These are phyloP conservation scores for Exophiala viscosa DNA, from an alignment of 2,329 filamentous ascomycete species.

Conservation along the genomic window DNA sequence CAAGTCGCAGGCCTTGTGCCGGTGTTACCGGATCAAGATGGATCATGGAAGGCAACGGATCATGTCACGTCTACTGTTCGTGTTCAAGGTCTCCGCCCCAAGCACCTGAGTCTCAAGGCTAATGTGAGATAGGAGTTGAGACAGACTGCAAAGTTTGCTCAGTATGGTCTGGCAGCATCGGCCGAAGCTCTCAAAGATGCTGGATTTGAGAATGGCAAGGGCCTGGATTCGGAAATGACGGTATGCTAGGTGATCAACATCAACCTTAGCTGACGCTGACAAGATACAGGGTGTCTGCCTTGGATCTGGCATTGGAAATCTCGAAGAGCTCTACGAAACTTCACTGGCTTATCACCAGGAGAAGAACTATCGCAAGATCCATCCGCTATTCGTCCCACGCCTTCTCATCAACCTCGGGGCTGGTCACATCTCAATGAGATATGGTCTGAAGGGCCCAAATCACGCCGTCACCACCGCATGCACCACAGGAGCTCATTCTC, in stretches of 20 bases:
- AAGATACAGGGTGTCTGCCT: constrained; percentile 70
- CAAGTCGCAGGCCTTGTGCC: constrained; percentile 83
- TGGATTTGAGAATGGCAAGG: constrained; percentile 62
- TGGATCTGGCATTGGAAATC: constrained; percentile 90
- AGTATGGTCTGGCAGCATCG: constrained; percentile 83
- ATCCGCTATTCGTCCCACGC: constrained; percentile 87
- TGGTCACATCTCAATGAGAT: constrained; percentile 89
- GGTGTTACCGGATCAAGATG: constrained; percentile 41
- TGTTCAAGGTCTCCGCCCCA: background rate
- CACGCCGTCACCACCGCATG: constrained; percentile 92
- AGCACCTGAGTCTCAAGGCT: too few species aligned
- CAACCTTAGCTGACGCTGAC: background rate
- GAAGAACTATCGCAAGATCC: constrained; percentile 72
- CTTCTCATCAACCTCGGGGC: constrained; percentile 93
- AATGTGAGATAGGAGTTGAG: constrained; percentile 54
- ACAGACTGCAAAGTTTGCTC: constrained; percentile 85
- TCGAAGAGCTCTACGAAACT: constrained; percentile 85
- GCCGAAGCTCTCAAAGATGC: constrained; percentile 84
- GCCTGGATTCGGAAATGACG: constrained; percentile 67
- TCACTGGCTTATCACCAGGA: constrained; percentile 69
- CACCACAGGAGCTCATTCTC: constrained; percentile 90
- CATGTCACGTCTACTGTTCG: constrained; percentile 43
- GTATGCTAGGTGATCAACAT: constrained; percentile 36
- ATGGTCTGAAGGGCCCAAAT: constrained; percentile 87
- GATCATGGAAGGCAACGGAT: constrained; percentile 42